Evolutionary conservation across 75 land plant species (phyloP), one percentile per base, ranked within the genome.

Genomic region (Pinus albicaulis): DNA sequence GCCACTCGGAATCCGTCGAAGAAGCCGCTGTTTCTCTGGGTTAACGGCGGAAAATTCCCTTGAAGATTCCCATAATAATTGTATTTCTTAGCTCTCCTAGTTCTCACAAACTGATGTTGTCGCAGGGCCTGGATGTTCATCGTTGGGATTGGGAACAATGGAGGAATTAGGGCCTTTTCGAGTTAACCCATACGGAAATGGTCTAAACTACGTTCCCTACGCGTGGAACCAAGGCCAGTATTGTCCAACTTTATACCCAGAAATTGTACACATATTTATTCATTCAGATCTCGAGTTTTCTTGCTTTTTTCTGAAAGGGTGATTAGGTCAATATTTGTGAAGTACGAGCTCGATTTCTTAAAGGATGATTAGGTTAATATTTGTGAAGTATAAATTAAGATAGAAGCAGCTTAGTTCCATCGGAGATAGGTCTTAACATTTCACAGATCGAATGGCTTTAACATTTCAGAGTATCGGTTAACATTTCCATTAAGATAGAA

Each of bases 61-160:
- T n/a, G 14, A 58, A 58, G 6, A 58, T 58, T 41, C 7, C 44
- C 0, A 11, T 7, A 58, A 58, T 58, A 19, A 58, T 17, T 58
- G 7, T 58, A 3, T 5, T 58, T 3, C n/a, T 7, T 0, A 12
- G 0, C 11, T 58, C n/a, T 58, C 19, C 0, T 58, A 19, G 19
- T 58, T 58, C n/a, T 58, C 60, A 58, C 19, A 58, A 58, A 58
- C n/a, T 2, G 7, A 57, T 41, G 59, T 22, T 13, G 12, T 20
- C 74, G 93, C 94, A 64, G 99, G 99, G 2, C 99, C 96, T 41
- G 99, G 99, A 6, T 96, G 99, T 73, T 96, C 99, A 10, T 96
- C 99, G 13, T 36, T 96, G 55, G 99, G 90, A 26, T 85, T 86
- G 79, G 99, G 99, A 57, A 92, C 90, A 24, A 78, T 87, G 53